A percentile compares a stretch with the other conserved stretches of the same genome.
These are phyloP conservation scores for Corymbia maculata DNA, from an alignment of 345 rosid species.

Conservation along the genomic window DNA sequence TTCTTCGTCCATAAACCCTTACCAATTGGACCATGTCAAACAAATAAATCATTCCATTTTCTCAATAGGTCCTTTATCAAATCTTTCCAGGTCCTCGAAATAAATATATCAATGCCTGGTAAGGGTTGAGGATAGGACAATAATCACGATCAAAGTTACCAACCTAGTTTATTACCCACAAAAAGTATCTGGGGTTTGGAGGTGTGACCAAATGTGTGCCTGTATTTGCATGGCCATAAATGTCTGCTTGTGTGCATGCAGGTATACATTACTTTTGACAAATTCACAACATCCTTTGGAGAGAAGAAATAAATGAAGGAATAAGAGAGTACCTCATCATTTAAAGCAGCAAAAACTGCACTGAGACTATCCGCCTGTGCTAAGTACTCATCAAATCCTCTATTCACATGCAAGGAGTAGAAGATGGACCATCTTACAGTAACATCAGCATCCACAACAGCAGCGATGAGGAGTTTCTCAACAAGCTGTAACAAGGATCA, in stretches of 20 bases:
- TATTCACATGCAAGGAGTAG: constrained; percentile 62
- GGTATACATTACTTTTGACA: not conserved
- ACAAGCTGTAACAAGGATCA: constrained; percentile 66
- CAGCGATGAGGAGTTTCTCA: constrained; percentile 94
- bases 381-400: constrained; percentile 87
- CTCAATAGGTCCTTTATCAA: not conserved
- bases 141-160: not conserved
- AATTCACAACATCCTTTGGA: not conserved
- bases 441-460: constrained; percentile 97
- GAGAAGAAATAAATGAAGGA: not conserved
- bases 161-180: not conserved
- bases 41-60: not conserved
- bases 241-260: not conserved
- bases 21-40: not conserved
- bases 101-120: not conserved
- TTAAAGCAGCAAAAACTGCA: constrained; percentile 95
- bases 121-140: not conserved
- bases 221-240: not conserved
- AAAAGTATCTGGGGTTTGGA: not conserved
- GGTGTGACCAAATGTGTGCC: not conserved
- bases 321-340: constrained; percentile 71
- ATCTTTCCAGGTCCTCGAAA: not conserved
- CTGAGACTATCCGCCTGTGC: constrained; percentile 95
- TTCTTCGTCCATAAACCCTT: not conserved
- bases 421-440: constrained; percentile 89